These are phyloP conservation scores for Irpex lacteus DNA, from an alignment of 1,284 basidiomycete genomes.

Conservation along the genomic window DNA sequence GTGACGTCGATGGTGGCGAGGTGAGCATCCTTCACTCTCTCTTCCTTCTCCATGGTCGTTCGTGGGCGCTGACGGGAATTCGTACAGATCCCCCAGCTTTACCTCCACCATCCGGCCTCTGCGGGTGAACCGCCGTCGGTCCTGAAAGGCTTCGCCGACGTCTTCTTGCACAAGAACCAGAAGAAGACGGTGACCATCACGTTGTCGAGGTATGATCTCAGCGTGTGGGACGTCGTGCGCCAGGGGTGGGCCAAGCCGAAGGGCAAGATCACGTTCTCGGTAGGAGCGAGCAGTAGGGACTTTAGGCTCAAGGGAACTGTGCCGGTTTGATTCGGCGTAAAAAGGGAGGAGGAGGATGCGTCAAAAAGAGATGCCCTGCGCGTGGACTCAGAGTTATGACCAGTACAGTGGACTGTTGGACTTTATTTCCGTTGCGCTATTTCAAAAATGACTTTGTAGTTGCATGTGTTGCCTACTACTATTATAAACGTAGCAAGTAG, in stretches of 20 bases:
- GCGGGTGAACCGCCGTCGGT: slow-evolving; percentile 41
- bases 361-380: too few relatives aligned
- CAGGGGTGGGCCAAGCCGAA: slow-evolving; percentile 53
- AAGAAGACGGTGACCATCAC: slow-evolving; percentile 34
- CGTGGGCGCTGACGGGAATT: not conserved
- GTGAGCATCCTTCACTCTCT: slow-evolving; percentile 26
- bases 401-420: too few relatives aligned
- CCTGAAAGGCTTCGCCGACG: slow-evolving; percentile 43
- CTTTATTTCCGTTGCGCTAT: too few relatives aligned
- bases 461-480: too few relatives aligned
- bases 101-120: slow-evolving; percentile 38
- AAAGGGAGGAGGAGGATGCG: too few relatives aligned
- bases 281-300: slow-evolving; percentile 57
- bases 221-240: slow-evolving; percentile 42
- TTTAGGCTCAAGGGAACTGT: slow-evolving; percentile 30
- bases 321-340: slow-evolving; percentile 19
- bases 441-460: too few relatives aligned
- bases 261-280: slow-evolving; percentile 41
- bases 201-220: slow-evolving; percentile 42
- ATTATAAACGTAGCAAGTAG: too few relatives aligned
- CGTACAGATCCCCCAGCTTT: slow-evolving; percentile 42
- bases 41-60: not conserved
- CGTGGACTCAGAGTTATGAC: too few relatives aligned
- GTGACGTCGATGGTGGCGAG: slow-evolving; percentile 50
- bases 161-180: slow-evolving; percentile 36